Base-by-base conservation (phyloP, 176 grass and related monocot species). In the Oryza australiensis region DNA sequence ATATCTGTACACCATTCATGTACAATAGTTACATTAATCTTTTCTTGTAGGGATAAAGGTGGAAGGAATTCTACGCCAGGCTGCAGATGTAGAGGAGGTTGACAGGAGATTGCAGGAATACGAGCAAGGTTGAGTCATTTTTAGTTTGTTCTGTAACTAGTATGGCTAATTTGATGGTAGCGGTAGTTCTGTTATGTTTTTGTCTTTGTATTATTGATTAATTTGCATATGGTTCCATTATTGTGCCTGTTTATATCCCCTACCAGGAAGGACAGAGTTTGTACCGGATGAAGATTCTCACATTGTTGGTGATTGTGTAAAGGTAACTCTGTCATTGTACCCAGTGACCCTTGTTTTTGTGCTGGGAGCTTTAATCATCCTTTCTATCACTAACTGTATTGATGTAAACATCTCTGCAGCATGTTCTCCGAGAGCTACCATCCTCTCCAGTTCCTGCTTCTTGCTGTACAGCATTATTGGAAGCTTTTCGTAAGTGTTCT, bases 71-170 rank as follows among this genome's bases (percentile, higher is more conserved):
- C 89, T 99, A 80, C 89, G 97, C 22, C 97, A 99, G 87, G 86
- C 97, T 80, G 97, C 97, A 48, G 97, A 99, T 83, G 97, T 99
- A 70, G 97, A 99, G 82, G 97, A 99, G 86, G 93, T 99, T 57
- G 91, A 96, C 86, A 34, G 67, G 84, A 96, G 97, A 81, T 74
- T 99, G 63, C 87, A 92, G 66, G 97, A 96, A 84, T 99, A 96
- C 76, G 97, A 99, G 73, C 91, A 99, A 96, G 97, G 97, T 99
- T 85, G 85, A 32, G 33, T 12, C 30, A 79, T 77, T 91, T 79
- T 68, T 78, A 53, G 28, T 83, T 40, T 28, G 53, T 55, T 68
- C 75, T 77, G 77, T 79, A 28, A 85, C 80, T 78, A 70, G 1
- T 66, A 73, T 76, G 40, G 3, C 67, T 49, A 83, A 76, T 45